Evolutionary conservation across 805 yeast species (phyloP), one percentile per base, ranked within the genome.

Genomic region (Saturnispora dispora): DNA sequence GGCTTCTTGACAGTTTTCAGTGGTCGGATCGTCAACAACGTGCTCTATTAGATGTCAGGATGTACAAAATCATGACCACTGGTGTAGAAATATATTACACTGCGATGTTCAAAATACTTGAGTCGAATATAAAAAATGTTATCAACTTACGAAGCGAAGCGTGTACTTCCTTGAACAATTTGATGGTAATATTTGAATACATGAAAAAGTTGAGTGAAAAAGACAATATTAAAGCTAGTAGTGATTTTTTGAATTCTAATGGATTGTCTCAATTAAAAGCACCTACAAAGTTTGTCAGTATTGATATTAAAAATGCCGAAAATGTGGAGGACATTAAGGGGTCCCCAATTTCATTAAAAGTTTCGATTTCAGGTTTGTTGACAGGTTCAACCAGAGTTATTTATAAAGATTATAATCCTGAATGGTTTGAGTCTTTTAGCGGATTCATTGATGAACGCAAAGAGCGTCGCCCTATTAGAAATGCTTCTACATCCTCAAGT

Each of bases 341-440:
- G 3, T 56, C 57, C 10, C 65, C 70, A 2, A 44, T 63, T 13
- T 61, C 63, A 45, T 52, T 63, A 28, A 60, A 58, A 35, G 62
- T 63, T 20, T 40, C 23, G 27, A 48, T 63, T 9, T 50, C 55
- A 3, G 69, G 68, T 1, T 54, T 56, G 6, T 46, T 60, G 5
- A 57, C 53, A 37, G 63, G 60, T 18, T 81, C 78, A 54, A 90
- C 98, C 0, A 72, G 86, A 57, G 76, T 82, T 0, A 71, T 85
- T 4, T 71, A 73, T 30, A 78, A 78, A 50, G 78, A 82, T 4
- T 68, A 76, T 33, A 80, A 81, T 58, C 96, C 97, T 0, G 78
- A 76, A 15, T 91, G 95, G 95, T 86, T 87, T 59, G 96, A 90
- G 68, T 86, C 85, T 52, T 87, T 88, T 63, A 96, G 88, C 63